phyloP scores from a whole-genome alignment of 768 basidiomycete genomes.

The Lactarius vividus region DNA sequence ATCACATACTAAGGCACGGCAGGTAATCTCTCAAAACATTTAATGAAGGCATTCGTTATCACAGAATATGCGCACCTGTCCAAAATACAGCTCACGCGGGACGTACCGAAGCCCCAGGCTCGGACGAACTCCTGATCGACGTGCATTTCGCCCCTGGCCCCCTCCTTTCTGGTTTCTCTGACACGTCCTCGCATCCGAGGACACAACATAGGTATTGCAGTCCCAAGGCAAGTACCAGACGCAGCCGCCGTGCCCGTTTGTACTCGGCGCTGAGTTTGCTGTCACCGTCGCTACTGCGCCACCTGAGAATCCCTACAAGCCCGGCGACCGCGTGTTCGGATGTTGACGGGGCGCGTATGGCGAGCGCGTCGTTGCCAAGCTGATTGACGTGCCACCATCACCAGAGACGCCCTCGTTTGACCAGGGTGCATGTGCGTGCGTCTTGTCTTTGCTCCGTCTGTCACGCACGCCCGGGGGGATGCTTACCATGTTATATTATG shows the following conservation, averaged over 20 bases:
- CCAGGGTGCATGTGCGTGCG: constrained; percentile 78
- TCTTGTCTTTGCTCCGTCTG: constrained; percentile 9
- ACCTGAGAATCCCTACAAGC: constrained; percentile 68
- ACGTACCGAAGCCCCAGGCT: constrained; percentile 41
- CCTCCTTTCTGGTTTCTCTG: neutral
- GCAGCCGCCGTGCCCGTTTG: constrained; percentile 83
- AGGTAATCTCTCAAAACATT: neutral
- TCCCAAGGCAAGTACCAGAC: constrained; percentile 86
- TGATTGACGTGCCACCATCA: constrained; percentile 53
- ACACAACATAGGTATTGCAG: constrained; percentile 62
- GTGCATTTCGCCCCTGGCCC: constrained; percentile 35
- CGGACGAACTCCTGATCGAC: constrained; percentile 48
- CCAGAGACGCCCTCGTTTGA: constrained; percentile 77
- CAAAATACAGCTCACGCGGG: constrained; percentile 38
- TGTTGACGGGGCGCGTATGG: constrained; percentile 75
- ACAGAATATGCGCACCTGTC: constrained; percentile 55
- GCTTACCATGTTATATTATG: no score
- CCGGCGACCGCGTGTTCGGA: constrained; percentile 89
- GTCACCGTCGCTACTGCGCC: constrained; percentile 86
- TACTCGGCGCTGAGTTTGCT: constrained; percentile 82
- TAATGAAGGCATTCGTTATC: constrained; percentile 79
- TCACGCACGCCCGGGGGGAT: neutral
- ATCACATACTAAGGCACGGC: neutral
- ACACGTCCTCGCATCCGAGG: neutral
- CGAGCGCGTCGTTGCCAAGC: constrained; percentile 64